phyloP scores from a whole-genome alignment of 345 rosid species.

The Eutrema japonicum region DNA sequence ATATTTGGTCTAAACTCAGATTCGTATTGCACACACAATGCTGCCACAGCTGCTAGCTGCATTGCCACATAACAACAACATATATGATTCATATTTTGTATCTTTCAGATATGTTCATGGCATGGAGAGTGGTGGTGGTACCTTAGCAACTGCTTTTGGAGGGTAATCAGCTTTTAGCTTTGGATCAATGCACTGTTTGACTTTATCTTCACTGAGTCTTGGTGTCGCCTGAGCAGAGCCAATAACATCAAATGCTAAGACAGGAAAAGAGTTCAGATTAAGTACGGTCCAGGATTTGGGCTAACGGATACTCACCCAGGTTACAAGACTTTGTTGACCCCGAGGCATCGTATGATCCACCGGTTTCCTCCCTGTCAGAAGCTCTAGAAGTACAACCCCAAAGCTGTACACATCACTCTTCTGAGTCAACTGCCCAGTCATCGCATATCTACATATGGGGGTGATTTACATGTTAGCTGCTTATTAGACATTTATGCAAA shows the following conservation, averaged over 20 bases:
- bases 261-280: too few relatives aligned
- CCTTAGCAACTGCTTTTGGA: slow-evolving; percentile 98
- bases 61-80: slow-evolving; percentile 28
- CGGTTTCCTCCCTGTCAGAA: slow-evolving; percentile 48
- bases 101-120: slow-evolving; percentile 7
- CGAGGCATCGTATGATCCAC: slow-evolving; percentile 51
- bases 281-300: not conserved
- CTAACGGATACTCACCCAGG: slow-evolving; percentile 41
- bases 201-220: slow-evolving; percentile 96
- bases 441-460: slow-evolving; percentile 44
- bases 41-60: slow-evolving; percentile 96
- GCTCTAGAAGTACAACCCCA: slow-evolving; percentile 49
- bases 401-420: slow-evolving; percentile 51
- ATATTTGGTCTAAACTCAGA: slow-evolving; percentile 92
- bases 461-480: not conserved
- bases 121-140: slow-evolving; percentile 36
- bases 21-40: slow-evolving; percentile 89
- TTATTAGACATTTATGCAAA: not conserved
- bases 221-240: slow-evolving; percentile 79
- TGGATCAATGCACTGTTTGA: slow-evolving; percentile 96
- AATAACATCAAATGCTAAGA: slow-evolving; percentile 19
- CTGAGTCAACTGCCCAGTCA: slow-evolving; percentile 51
- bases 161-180: slow-evolving; percentile 96
- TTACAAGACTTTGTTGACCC: slow-evolving; percentile 50
- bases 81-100: not conserved